Conservation (phyloP, 345 rosid species). For the Aquilaria malaccensis region DNA sequence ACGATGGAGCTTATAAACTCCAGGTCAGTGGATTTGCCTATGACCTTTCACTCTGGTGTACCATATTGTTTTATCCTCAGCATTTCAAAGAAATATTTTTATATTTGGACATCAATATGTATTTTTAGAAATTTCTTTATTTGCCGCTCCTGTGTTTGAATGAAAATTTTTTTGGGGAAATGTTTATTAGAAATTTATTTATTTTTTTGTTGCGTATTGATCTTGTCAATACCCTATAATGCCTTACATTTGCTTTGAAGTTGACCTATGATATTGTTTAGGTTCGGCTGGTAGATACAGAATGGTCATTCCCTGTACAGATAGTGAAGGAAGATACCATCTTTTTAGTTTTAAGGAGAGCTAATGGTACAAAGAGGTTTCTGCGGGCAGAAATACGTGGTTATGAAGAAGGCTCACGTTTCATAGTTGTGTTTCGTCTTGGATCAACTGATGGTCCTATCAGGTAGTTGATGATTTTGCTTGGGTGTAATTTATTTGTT, state of each 20-base stretch:
- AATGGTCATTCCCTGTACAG: slow-evolving; percentile 91
- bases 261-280: slow-evolving; percentile 23
- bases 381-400: slow-evolving; percentile 86
- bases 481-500: background rate
- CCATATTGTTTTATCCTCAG: too few relatives aligned
- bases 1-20: slow-evolving; percentile 58
- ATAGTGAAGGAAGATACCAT: slow-evolving; percentile 86
- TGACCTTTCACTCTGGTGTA: slow-evolving; percentile 3
- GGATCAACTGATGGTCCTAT: slow-evolving; percentile 82
- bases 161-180: too few relatives aligned
- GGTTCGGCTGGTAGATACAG: slow-evolving; percentile 74
- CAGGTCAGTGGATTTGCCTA: slow-evolving; percentile 48
- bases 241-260: background rate
- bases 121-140: background rate
- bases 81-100: background rate
- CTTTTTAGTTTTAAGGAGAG: slow-evolving; percentile 61
- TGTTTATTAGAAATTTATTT: too few relatives aligned
- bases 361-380: slow-evolving; percentile 45
- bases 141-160: too few relatives aligned
- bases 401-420: slow-evolving; percentile 98
- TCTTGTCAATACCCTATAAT: too few relatives aligned
- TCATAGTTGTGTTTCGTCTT: slow-evolving; percentile 79
- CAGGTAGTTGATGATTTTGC: slow-evolving; percentile 40
- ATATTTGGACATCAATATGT: background rate
- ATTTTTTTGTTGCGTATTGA: too few relatives aligned